These are phyloP conservation scores for Penicillium simplicissimum DNA, from an alignment of 495 filamentous ascomycete species.

Conservation along the genomic window DNA sequence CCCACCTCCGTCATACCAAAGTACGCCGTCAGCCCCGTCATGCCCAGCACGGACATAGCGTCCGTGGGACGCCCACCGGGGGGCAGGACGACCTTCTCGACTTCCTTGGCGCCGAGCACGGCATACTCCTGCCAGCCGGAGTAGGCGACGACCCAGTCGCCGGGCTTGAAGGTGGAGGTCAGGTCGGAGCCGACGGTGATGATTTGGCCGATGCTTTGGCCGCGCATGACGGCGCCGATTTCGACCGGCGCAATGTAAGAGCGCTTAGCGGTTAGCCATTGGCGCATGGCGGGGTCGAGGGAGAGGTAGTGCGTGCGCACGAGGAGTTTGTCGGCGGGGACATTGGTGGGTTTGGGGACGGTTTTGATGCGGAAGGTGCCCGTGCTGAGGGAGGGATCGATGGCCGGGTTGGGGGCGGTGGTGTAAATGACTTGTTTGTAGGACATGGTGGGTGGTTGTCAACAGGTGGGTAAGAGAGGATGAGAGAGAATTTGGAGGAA, in stretches of 20 bases:
- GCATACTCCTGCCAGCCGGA: constrained; percentile 66
- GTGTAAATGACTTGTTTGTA: constrained; percentile 48
- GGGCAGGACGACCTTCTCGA: constrained; percentile 48
- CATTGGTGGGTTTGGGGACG: constrained; percentile 44
- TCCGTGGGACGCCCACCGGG: constrained; percentile 54
- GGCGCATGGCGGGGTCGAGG: constrained; percentile 81
- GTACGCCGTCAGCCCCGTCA: constrained; percentile 67
- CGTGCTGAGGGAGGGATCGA: constrained; percentile 40
- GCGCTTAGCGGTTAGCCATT: constrained; percentile 67
- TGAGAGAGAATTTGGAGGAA: neutral
- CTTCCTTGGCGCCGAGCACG: constrained; percentile 47
- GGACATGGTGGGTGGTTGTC: constrained; percentile 27
- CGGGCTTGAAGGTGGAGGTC: constrained; percentile 44
- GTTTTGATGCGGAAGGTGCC: constrained; percentile 57
- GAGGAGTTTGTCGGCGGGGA: constrained; percentile 62
- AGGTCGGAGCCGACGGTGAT: constrained; percentile 43
- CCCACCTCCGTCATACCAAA: constrained; percentile 64
- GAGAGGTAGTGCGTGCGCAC: constrained; percentile 68
- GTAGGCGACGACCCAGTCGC: constrained; percentile 52
- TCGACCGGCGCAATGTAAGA: constrained; percentile 69
- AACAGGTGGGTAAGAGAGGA: neutral
- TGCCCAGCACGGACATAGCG: constrained; percentile 57
- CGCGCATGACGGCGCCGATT: constrained; percentile 68
- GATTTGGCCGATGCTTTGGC: constrained; percentile 56
- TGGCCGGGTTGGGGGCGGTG: constrained; percentile 40